Evolutionary conservation across 2,329 filamentous ascomycete genomes (phyloP), one percentile per base, ranked within the genome.

Genomic region (Xylaria sp.): DNA sequence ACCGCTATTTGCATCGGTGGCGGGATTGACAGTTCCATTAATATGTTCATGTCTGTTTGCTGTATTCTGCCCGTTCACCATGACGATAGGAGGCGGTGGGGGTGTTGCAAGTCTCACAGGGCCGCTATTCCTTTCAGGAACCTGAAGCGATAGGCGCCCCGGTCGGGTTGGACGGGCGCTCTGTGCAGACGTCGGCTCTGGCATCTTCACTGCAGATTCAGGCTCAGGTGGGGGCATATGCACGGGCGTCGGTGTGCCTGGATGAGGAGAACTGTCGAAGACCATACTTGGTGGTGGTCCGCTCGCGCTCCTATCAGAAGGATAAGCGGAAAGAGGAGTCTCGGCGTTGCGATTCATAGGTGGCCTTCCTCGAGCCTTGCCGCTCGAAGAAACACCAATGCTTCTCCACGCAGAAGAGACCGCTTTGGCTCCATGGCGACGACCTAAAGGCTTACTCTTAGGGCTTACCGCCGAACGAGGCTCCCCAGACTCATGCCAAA

Each of bases 401-500:
- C 89, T 89, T 64, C 91, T 89, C 94, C 94, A 98, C 0, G 94
- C 94, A 10, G 94, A 97, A 0, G 94, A 97, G 0, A 97, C 93
- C 6, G 93, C 93, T 76, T 89, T 89, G 0, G 93, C 92, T 0
- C 94, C 94, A 78, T 97, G 92, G 3, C 93, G 88, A 64, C 91
- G 85, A 63, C 87, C 78, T 0, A 78, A 80, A 5, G 84, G 79
- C 67, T 87, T 84, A 2, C 70, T 68, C 63, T 81, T 80, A 0
- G 91, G 89, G 3, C 91, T 92, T n/a, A 92, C 84, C 3, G 92
- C 92, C 0, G 93, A 94, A 58, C 86, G 89, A 10, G 92, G 91
- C 71, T 93, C 91, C 55, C 78, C 68, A 2, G 82, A 69, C n/a
- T 88, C 86, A n/a, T 83, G 81, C 87, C 87, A 88, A 71, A 88